These are phyloP conservation scores for Puccinia brachypodii DNA, from an alignment of 1,284 basidiomycete species.

Conservation along the genomic window DNA sequence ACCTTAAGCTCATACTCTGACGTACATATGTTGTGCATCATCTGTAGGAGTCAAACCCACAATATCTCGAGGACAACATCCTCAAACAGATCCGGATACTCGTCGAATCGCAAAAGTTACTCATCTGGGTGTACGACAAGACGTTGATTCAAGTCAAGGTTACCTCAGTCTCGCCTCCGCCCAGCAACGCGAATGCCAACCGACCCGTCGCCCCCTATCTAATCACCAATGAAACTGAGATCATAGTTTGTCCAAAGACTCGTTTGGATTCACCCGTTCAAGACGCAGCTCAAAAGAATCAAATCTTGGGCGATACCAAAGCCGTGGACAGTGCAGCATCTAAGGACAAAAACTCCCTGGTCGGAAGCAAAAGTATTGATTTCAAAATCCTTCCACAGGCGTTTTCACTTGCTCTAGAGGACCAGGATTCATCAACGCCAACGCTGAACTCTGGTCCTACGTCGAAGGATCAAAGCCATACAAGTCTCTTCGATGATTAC, in stretches of 20 bases:
- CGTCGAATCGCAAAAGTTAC: slow-evolving; percentile 30
- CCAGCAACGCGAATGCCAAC: slow-evolving; percentile 5
- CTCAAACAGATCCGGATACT: slow-evolving; percentile 42
- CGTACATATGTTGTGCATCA: neutral
- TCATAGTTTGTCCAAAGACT: slow-evolving; percentile 33
- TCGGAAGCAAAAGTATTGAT: slow-evolving; percentile 20
- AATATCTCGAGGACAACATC: slow-evolving; percentile 46
- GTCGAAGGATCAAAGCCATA: neutral
- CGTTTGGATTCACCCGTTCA: slow-evolving; percentile 25
- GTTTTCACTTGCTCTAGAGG: neutral
- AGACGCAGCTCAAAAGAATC: slow-evolving; percentile 15
- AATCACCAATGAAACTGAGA: slow-evolving; percentile 42
- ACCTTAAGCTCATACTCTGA: neutral
- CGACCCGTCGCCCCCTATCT: neutral
- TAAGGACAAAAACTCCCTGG: neutral
- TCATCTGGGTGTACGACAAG: slow-evolving; percentile 46
- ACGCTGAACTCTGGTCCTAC: neutral
- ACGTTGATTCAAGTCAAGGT: slow-evolving; percentile 43
- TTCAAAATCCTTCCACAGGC: slow-evolving; percentile 39
- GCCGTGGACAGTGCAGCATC: neutral
- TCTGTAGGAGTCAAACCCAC: slow-evolving; percentile 41
- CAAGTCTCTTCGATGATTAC: neutral
- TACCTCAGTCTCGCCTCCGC: neutral
- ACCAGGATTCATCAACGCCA: neutral
- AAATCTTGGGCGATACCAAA: slow-evolving; percentile 10